A percentile compares a stretch with the other conserved stretches of the same genome.
phyloP scores from a whole-genome alignment of 1,284 basidiomycete species.

The Ganoderma sinense region DNA sequence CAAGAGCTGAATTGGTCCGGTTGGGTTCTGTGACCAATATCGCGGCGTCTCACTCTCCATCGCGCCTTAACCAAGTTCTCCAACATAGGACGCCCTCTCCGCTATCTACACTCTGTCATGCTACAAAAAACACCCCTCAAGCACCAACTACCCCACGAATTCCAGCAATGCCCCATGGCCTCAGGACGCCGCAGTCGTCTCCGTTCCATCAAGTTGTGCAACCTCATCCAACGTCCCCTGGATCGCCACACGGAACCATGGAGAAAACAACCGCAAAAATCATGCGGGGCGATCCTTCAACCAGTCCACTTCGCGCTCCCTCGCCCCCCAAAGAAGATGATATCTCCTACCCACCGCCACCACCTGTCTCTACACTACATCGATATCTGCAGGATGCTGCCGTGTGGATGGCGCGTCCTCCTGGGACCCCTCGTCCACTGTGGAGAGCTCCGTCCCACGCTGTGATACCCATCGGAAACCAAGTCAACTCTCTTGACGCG shows the following conservation, averaged over 20 bases:
- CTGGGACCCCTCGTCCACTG: slow-evolving; percentile 25
- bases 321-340: background rate
- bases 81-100: background rate
- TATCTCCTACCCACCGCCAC: background rate
- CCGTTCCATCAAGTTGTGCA: background rate
- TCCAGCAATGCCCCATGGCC: background rate
- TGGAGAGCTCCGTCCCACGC: slow-evolving; percentile 33
- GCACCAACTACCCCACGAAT: background rate
- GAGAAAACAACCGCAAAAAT: background rate
- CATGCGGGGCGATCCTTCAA: background rate
- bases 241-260: background rate
- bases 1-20: slow-evolving; percentile 12
- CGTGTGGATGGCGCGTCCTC: slow-evolving; percentile 35
- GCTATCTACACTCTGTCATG: background rate
- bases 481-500: slow-evolving; percentile 34
- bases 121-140: background rate
- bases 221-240: background rate
- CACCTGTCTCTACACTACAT: slow-evolving; percentile 14
- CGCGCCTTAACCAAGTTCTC: background rate
- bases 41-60: background rate
- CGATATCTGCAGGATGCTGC: slow-evolving; percentile 32
- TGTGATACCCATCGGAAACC: slow-evolving; percentile 33
- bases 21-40: slow-evolving; percentile 38
- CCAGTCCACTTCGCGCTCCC: background rate
- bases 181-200: background rate